phyloP scores from a whole-genome alignment of 805 yeast genomes.

The Ogataea nakhonphanomensis region DNA sequence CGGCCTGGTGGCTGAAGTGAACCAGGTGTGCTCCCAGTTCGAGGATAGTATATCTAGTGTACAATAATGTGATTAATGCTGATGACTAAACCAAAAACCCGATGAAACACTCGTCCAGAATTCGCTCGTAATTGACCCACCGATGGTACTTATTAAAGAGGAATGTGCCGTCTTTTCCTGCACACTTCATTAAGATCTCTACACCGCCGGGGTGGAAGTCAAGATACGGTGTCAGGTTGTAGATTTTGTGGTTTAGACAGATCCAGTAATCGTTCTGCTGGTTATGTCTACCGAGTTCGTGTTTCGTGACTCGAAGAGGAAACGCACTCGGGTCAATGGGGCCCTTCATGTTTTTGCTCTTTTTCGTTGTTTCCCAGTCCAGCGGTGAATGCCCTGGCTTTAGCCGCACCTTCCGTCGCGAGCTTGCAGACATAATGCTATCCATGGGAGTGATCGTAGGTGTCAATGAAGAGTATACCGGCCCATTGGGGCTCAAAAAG shows the following conservation, averaged over 20 bases:
- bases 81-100: constrained; percentile 45
- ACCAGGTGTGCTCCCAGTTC: constrained; percentile 27
- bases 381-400: constrained; percentile 81
- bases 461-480: constrained; percentile 1
- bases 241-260: constrained; percentile 72
- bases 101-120: constrained; percentile 73
- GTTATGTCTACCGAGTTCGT: constrained; percentile 59
- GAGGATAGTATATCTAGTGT: constrained; percentile 9
- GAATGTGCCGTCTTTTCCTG: constrained; percentile 79
- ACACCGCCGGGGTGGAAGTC: constrained; percentile 93
- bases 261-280: constrained; percentile 80
- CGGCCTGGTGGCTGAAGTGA: constrained; percentile 20
- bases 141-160: constrained; percentile 67
- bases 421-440: constrained; percentile 2
- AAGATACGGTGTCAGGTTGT: constrained; percentile 80
- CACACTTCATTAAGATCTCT: constrained; percentile 68
- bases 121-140: constrained; percentile 79
- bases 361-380: constrained; percentile 73
- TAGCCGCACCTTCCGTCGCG: constrained; percentile 55
- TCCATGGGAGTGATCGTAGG: constrained; percentile 5
- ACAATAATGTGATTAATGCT: constrained; percentile 4
- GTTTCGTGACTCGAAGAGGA: constrained; percentile 54
- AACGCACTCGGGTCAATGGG: constrained; percentile 39
- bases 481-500: constrained; percentile 15
- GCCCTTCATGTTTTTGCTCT: constrained; percentile 51